Percentiles rank a stretch among this genome's conserved stretches.
phyloP scores from a whole-genome alignment of 2,329 filamentous ascomycete genomes.

The Claviceps quebecensis region DNA sequence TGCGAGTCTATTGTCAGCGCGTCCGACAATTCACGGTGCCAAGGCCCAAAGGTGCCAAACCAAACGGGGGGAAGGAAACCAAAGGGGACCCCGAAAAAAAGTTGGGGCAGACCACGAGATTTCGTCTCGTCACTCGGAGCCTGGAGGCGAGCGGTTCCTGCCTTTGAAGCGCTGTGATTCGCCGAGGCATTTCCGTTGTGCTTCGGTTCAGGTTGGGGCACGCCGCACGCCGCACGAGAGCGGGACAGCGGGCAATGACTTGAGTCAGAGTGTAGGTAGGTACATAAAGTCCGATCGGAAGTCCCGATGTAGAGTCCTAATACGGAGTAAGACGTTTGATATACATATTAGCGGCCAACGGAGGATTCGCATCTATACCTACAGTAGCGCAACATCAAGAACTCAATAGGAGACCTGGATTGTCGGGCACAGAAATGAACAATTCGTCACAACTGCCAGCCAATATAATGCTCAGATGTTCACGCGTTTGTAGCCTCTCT shows the following conservation, averaged over 20 bases:
- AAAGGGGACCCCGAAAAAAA: constrained; percentile 1
- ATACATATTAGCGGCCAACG: no score
- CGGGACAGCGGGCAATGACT: background rate
- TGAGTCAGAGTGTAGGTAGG: background rate
- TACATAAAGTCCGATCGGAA: background rate
- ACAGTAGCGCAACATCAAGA: no score
- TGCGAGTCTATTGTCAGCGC: background rate
- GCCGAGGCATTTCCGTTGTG: constrained; percentile 6
- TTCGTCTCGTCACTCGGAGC: constrained; percentile 8
- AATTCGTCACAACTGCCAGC: no score
- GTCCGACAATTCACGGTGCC: background rate
- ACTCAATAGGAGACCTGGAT: no score
- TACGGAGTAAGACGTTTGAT: no score
- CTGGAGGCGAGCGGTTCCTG: background rate
- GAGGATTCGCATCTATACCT: no score
- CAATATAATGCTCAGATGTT: no score
- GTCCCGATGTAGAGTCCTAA: no score
- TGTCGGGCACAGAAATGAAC: no score
- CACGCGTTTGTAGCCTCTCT: no score
- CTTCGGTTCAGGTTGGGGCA: no score
- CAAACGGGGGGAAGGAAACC: background rate
- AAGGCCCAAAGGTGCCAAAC: background rate
- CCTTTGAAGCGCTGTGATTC: constrained; percentile 9
- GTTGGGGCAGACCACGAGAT: constrained; percentile 1
- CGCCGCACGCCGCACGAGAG: no score